Percentiles rank a stretch among this genome's conserved stretches.
phyloP scores from a whole-genome alignment of 768 basidiomycete species.

The Auriscalpium vulgare region DNA sequence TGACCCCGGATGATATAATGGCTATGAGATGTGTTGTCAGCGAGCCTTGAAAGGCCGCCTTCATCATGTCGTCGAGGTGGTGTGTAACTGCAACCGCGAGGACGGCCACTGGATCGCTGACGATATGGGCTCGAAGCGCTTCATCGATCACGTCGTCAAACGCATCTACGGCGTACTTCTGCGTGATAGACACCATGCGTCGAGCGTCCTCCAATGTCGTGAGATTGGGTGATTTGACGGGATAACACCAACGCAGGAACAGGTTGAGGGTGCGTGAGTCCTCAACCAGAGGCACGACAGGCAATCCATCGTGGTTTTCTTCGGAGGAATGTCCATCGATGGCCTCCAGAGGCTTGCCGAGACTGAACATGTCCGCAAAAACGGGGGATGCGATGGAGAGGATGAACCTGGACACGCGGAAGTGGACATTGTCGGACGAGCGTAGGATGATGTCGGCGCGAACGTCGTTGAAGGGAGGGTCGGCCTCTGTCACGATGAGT shows the following conservation, averaged over 20 bases:
- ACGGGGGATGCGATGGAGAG: not conserved
- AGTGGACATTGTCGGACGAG: constrained; percentile 5
- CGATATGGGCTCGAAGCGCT: not conserved
- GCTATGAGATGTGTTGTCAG: not conserved
- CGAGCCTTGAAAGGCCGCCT: not conserved
- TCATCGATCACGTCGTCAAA: not conserved
- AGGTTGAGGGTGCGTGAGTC: not conserved
- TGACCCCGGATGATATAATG: not conserved
- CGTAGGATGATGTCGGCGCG: constrained; percentile 4
- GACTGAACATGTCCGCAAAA: not conserved
- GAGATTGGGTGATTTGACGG: not conserved
- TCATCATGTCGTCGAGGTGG: not conserved
- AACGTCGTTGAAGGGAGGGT: not conserved
- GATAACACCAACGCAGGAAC: not conserved
- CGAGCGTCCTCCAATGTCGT: not conserved
- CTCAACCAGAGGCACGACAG: not conserved
- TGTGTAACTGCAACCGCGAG: not conserved
- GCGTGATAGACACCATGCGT: not conserved
- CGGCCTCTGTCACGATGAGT: too few relatives aligned
- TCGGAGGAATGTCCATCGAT: not conserved
- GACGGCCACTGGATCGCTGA: not conserved
- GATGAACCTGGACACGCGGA: constrained; percentile 2
- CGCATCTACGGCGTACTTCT: not conserved
- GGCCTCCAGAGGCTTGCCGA: constrained; percentile 16
- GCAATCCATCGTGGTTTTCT: not conserved